A percentile compares a stretch with the other conserved stretches of the same genome.
phyloP scores from a whole-genome alignment of 139 green algal species.

The Chloropicon primus region DNA sequence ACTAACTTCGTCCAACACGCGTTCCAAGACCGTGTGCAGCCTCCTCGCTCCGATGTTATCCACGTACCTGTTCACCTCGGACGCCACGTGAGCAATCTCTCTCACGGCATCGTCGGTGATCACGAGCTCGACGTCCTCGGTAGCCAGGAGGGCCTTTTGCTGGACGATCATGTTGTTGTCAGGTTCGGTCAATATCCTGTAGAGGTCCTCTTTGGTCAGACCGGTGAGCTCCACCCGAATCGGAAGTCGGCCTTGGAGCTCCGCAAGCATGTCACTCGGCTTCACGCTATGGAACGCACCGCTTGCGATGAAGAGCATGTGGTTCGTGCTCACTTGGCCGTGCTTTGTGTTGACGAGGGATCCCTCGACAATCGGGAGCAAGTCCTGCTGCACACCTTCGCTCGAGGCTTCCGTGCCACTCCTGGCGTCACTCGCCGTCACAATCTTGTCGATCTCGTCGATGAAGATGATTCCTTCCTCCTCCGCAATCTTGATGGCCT shows the following conservation, averaged over 20 bases:
- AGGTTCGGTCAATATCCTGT: slow-evolving; percentile 71
- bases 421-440: slow-evolving; percentile 40
- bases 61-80: slow-evolving; percentile 61
- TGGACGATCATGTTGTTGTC: slow-evolving; percentile 84
- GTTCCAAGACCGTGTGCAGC: slow-evolving; percentile 86
- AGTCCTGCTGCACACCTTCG: slow-evolving; percentile 87
- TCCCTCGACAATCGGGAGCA: slow-evolving; percentile 95
- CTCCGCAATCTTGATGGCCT: slow-evolving; percentile 47
- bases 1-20: slow-evolving; percentile 79
- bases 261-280: slow-evolving; percentile 77
- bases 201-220: slow-evolving; percentile 46
- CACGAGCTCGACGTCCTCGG: slow-evolving; percentile 73
- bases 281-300: slow-evolving; percentile 86
- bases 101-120: slow-evolving; percentile 71
- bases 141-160: slow-evolving; percentile 76
- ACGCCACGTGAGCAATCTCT: slow-evolving; percentile 38
- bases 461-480: slow-evolving; percentile 85
- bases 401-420: slow-evolving; percentile 42
- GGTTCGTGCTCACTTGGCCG: slow-evolving; percentile 86
- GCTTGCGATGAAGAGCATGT: slow-evolving; percentile 92
- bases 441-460: slow-evolving; percentile 97
- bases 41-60: slow-evolving; percentile 90
- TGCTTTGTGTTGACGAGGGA: slow-evolving; percentile 55
- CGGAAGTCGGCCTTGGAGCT: slow-evolving; percentile 79
- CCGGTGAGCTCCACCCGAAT: slow-evolving; percentile 91